phyloP scores from a whole-genome alignment of 257 asterid genomes.

The Ballota nigra region DNA sequence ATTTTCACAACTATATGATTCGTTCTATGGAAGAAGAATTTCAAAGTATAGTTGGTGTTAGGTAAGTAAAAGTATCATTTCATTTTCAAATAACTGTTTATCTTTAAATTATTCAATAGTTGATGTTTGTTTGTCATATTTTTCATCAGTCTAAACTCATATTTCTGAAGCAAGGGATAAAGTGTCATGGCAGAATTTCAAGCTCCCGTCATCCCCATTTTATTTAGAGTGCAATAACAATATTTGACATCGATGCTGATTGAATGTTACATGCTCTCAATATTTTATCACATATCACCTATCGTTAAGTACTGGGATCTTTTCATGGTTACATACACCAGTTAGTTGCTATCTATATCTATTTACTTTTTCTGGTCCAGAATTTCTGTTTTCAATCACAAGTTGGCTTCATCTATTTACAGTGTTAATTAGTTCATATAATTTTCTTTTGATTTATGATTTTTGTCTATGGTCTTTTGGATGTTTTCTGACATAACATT shows the following conservation, averaged over 20 bases:
- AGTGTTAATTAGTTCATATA: not conserved
- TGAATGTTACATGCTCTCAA: not conserved
- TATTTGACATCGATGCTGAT: not conserved
- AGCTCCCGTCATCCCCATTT: constrained; percentile 2
- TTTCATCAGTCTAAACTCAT: not conserved
- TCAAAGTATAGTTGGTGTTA: constrained; percentile 95
- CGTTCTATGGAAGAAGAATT: constrained; percentile 99
- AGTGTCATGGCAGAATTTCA: not conserved
- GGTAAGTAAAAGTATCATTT: constrained; percentile 47
- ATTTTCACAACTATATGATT: constrained; percentile 99
- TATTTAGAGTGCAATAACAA: not conserved
- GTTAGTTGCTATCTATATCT: not conserved
- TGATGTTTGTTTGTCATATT: not conserved
- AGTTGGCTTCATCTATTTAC: constrained; percentile 2
- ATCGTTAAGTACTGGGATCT: not conserved
- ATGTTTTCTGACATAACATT: constrained; percentile 25
- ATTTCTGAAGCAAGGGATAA: constrained; percentile 5
- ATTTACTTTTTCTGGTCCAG: not conserved
- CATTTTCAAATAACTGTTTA: not conserved
- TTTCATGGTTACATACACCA: constrained; percentile 1
- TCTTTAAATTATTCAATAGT: not conserved
- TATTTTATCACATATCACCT: constrained; percentile 3
- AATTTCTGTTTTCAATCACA: not conserved
- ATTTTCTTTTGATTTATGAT: not conserved
- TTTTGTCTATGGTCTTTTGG: not conserved